Evolutionary conservation across 148 eudicot genomes (phyloP).

Genomic region (Rhododendron mucronatum): DNA sequence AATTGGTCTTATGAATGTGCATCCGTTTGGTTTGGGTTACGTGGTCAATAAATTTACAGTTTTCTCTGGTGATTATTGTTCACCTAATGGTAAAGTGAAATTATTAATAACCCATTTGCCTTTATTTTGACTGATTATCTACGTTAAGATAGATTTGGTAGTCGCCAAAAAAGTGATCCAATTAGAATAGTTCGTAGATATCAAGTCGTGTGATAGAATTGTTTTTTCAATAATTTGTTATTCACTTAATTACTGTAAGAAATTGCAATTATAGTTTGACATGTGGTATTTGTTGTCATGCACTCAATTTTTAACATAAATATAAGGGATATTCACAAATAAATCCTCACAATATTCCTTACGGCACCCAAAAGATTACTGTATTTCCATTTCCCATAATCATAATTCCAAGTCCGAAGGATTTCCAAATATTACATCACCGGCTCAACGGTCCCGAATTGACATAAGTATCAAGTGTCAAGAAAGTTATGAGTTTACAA

Average conservation of each 20-base stretch:
- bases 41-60: background rate
- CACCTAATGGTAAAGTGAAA: background rate
- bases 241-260: no score
- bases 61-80: background rate
- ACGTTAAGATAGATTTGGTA: background rate
- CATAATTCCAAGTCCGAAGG: no score
- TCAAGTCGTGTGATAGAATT: background rate
- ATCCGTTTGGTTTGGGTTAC: background rate
- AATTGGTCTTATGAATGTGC: background rate
- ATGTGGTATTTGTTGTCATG: background rate
- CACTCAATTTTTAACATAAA: no score
- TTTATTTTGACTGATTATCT: background rate
- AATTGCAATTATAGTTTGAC: background rate
- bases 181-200: background rate
- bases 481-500: no score
- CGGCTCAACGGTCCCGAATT: no score
- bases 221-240: background rate
- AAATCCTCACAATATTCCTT: no score
- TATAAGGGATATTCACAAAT: no score
- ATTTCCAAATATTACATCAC: no score
- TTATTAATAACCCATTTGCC: no score
- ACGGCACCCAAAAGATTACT: no score
- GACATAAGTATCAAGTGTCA: no score
- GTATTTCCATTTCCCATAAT: no score
- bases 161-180: background rate